Evolutionary conservation across 2,329 filamentous ascomycete species (phyloP), one percentile per base, ranked within the genome.

Genomic region (Microdochium paspali): DNA sequence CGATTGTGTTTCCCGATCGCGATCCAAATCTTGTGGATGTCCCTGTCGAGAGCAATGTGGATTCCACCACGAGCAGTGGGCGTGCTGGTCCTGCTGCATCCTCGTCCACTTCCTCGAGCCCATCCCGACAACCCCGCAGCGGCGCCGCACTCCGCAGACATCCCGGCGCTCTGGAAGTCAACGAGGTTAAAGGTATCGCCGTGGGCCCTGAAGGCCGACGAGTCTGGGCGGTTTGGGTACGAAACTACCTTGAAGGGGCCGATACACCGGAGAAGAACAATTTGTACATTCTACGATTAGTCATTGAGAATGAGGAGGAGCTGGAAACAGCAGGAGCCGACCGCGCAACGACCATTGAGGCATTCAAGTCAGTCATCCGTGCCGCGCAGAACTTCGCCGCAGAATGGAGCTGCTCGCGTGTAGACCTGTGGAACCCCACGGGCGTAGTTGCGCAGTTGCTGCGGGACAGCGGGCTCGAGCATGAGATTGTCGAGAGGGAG

Each of bases 391-490:
- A 66, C 9, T 81, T 94, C 64, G 90, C 90, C 2, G 66, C 71
- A 3, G 71, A 79, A 48, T 95, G 87, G 85, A 70, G 77, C 42
- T 80, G 88, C 67, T 71, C 74, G 35, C 74, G 79, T 43, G 79
- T 95, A 3, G 77, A 90, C 61, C 70, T 91, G 46, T 97, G 91
- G 91, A 95, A 93, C 60, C 90, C 90, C 0, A 76, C 76, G 3
- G 68, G 77, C 6, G 57, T 73, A 52, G 61, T 82, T 24, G 61
- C 61, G 59, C 52, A 62, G 15, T 56, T 84, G 35, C 65, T 82
- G 1, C 64, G 71, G 32, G 59, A 57, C 24, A 65, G 68, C 2
- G 72, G 71, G 9, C 55, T 88, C 15, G 60, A 73, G 20, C 69
- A 77, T 47, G 60, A 66, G 25, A 66, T 68, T 49, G 71, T 80